Conservation (phyloP, 129 eudicot species). For the Arctium lappa region DNA sequence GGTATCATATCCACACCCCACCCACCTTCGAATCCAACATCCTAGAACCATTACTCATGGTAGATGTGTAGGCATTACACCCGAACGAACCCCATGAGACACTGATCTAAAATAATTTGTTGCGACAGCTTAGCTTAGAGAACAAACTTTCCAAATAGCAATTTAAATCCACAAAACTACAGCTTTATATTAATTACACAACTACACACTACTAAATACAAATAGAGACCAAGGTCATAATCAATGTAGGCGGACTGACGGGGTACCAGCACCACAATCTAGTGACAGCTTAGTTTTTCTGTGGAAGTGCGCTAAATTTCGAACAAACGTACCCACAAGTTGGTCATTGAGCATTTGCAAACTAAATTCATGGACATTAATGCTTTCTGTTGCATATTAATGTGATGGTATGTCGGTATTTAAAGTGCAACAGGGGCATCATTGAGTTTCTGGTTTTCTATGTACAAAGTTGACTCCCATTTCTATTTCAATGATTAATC, state of each 20-base stretch:
- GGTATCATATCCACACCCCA: neutral
- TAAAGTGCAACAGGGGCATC: constrained; percentile 1
- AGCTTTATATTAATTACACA: neutral
- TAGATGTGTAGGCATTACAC: neutral
- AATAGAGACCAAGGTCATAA: neutral
- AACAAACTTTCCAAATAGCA: neutral
- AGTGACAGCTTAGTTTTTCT: neutral
- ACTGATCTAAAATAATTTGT: neutral
- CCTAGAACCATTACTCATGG: neutral
- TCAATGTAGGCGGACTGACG: neutral
- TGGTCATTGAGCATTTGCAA: neutral
- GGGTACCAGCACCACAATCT: neutral
- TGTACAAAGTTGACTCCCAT: constrained; percentile 5
- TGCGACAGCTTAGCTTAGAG: neutral
- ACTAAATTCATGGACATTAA: neutral
- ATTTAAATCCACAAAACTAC: constrained; percentile 1
- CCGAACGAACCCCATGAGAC: neutral
- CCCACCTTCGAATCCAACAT: no score
- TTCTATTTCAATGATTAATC: neutral
- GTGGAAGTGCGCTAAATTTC: neutral
- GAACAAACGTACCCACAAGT: neutral
- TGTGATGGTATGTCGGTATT: neutral
- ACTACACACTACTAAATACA: neutral
- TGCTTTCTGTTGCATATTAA: neutral
- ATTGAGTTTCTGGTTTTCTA: neutral